Base-by-base conservation (phyloP, 257 asterid species). In the Salvia miltiorrhiza region DNA sequence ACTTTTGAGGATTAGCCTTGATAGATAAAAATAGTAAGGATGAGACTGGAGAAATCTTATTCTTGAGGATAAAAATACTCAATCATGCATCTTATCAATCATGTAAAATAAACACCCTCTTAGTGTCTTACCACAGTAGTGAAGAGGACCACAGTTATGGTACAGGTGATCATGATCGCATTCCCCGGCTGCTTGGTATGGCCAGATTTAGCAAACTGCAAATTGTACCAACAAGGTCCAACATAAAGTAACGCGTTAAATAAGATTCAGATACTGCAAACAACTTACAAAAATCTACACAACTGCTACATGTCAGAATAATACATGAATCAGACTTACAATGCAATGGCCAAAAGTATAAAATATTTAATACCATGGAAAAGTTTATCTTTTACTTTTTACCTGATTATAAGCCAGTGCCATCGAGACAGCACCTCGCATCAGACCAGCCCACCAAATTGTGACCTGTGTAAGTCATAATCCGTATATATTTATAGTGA, bases 391-490 rank as follows among this genome's bases (percentile, higher is more conserved):
- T 35, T 12, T 59, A 7, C n/a, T 1, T 24, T 28, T 60, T 67
- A 88, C 97, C 93, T 91, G 95, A 78, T 84, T 87, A 79, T 91
- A 88, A 74, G 90, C 90, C 68, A 90, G 66, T 7, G 97, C 96
- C 90, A 90, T 80, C 11, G 96, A 88, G 17, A 90, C 95, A 12
- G 97, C 88, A 7, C 97, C 97, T 58, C 97, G 83, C 87, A 84
- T 88, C 33, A 90, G 81, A 72, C 97, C 97, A 78, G 96, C 85
- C 95, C 95, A 90, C 89, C 91, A 90, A 69, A 90, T 78, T 44
- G 83, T 81, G 41, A 82, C 77, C 96, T 89, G 82, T 63, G 35
- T 37, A 60, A 4, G 45, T 32, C 28, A 35, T 57, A 17, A n/a
- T 32, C 11, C 7, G 33, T 58, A 21, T 58, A 14, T 12, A 52